Percentiles rank a stretch among this genome's conserved stretches.
Conservation (phyloP, 495 filamentous ascomycete species). For the Usnea hakonensis region DNA sequence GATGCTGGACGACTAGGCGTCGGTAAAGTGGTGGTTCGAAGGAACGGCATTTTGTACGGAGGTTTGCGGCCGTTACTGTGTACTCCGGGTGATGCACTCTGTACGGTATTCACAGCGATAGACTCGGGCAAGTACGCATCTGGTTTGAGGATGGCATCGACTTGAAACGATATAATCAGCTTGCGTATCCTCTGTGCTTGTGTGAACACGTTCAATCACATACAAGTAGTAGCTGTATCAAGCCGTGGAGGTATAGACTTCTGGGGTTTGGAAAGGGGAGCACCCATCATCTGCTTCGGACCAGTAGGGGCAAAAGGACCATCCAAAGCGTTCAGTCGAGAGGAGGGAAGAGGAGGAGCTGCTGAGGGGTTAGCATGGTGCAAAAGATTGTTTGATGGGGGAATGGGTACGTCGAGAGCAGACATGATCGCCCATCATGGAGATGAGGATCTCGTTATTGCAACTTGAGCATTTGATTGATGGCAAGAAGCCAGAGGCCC, state of each 20-base stretch:
- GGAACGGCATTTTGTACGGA: conserved; percentile 32
- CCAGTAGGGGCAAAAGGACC: conserved; percentile 13
- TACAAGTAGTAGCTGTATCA: conserved; percentile 53
- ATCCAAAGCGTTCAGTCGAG: conserved; percentile 21
- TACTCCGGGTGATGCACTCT: conserved; percentile 49
- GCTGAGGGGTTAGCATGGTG: conserved; percentile 6
- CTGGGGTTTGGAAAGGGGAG: conserved; percentile 1
- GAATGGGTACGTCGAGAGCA: conserved; percentile 39
- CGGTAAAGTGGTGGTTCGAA: conserved; percentile 42
- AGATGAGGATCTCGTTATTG: conserved; percentile 76
- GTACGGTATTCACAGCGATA: conserved; percentile 51
- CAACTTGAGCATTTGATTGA: conserved; percentile 95
- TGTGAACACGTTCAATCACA: conserved; percentile 11
- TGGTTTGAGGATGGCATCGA: conserved; percentile 19
- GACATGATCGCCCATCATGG: conserved; percentile 84
- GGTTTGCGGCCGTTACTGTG: conserved; percentile 34
- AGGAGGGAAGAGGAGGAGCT: conserved; percentile 21
- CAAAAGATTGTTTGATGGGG: background rate
- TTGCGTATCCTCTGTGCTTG: background rate
- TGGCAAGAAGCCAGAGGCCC: conserved; percentile 69
- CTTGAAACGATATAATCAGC: conserved; percentile 6
- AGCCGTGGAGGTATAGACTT: conserved; percentile 40
- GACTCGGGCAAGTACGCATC: conserved; percentile 29
- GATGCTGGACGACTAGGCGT: conserved; percentile 37
- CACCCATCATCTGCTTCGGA: conserved; percentile 11